Evolutionary conservation across 495 filamentous ascomycete species (phyloP).

Genomic region (Podospora didyma): DNA sequence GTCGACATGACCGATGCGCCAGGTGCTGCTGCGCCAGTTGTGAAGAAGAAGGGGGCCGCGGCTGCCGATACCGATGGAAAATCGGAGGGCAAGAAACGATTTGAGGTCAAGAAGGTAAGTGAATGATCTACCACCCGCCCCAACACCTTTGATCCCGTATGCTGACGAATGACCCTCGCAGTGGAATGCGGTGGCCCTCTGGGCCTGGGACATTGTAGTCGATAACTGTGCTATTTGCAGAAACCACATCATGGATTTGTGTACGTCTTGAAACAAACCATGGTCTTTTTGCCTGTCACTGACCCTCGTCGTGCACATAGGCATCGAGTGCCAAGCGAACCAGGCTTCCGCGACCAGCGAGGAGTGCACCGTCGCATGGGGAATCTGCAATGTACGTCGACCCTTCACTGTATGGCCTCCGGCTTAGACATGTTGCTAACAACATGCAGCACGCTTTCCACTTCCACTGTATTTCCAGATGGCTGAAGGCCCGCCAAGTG

Average conservation of each 20-base stretch:
- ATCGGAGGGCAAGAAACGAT: conserved; percentile 79
- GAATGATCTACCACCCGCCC: neutral
- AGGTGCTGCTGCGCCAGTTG: conserved; percentile 39
- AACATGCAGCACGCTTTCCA: conserved; percentile 87
- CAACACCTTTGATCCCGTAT: neutral
- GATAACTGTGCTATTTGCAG: conserved; percentile 99
- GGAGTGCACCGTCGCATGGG: conserved; percentile 98
- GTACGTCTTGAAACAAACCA: conserved; percentile 43
- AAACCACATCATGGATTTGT: conserved; percentile 99
- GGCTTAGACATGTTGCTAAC: conserved; percentile 12
- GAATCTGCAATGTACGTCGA: conserved; percentile 83
- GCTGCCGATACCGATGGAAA: conserved; percentile 49
- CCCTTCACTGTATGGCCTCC: neutral
- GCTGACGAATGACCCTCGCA: conserved; percentile 37
- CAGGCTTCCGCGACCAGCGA: conserved; percentile 96
- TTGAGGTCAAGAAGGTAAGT: conserved; percentile 95
- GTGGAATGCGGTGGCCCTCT: conserved; percentile 99
- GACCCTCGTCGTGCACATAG: conserved; percentile 36
- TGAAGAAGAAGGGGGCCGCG: conserved; percentile 52
- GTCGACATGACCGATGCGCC: conserved; percentile 93
- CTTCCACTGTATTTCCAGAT: conserved; percentile 99
- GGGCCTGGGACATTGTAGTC: conserved; percentile 99
- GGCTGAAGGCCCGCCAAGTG: conserved; percentile 99
- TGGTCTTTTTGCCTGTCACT: neutral
- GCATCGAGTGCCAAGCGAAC: conserved; percentile 99